These are phyloP conservation scores for Lentithecium fluviatile DNA, from an alignment of 495 filamentous ascomycete species.

Conservation along the genomic window DNA sequence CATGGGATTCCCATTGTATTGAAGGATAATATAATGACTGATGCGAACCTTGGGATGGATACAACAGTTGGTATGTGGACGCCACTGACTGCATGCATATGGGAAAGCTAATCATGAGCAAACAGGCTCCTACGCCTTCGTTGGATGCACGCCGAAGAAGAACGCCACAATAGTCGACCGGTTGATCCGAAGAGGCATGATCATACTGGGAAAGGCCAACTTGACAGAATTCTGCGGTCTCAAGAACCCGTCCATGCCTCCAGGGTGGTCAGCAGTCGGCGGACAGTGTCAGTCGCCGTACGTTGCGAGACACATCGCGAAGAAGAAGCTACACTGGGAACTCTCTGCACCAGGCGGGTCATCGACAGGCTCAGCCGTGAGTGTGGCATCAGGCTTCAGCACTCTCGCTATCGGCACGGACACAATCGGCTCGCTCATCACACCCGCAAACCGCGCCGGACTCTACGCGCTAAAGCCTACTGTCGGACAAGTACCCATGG, in stretches of 20 bases:
- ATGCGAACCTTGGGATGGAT: constrained; percentile 36
- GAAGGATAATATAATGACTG: constrained; percentile 43
- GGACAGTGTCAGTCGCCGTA: constrained; percentile 42
- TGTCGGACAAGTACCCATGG: constrained; percentile 34
- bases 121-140: constrained; percentile 43
- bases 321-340: constrained; percentile 34
- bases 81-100: constrained; percentile 9
- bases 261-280: constrained; percentile 41
- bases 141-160: constrained; percentile 39
- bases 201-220: constrained; percentile 41
- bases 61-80: constrained; percentile 34
- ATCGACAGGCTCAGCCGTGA: constrained; percentile 39
- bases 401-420: constrained; percentile 40
- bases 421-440: constrained; percentile 39
- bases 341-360: constrained; percentile 35
- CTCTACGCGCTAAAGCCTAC: constrained; percentile 41
- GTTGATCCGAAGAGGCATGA: constrained; percentile 39
- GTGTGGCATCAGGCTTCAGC: constrained; percentile 39
- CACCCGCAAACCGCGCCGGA: constrained; percentile 39
- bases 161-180: constrained; percentile 43
- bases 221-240: constrained; percentile 41
- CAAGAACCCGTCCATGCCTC: constrained; percentile 37
- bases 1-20: constrained; percentile 49
- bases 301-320: constrained; percentile 33
- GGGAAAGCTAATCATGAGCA: not conserved